These are phyloP conservation scores for Colletotrichum lupini DNA, from an alignment of 2,329 filamentous ascomycete genomes.

Conservation along the genomic window DNA sequence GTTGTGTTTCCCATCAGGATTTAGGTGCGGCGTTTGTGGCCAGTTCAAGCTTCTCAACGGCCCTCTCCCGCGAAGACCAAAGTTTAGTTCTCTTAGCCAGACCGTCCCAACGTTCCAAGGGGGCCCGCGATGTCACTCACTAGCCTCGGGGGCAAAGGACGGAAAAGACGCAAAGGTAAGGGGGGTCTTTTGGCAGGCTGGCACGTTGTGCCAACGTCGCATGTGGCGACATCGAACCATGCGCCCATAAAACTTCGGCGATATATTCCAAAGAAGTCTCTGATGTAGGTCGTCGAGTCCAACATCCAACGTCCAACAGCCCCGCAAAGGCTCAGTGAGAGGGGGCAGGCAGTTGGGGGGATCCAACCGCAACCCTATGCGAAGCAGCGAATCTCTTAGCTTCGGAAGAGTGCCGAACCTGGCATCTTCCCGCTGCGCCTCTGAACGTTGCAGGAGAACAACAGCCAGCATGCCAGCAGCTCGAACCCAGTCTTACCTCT, in stretches of 20 bases:
- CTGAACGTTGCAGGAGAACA: conserved; percentile 18
- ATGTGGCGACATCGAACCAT: conserved; percentile 30
- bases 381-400: conserved; percentile 7
- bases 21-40: background rate
- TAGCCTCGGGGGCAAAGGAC: background rate
- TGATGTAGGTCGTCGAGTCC: background rate
- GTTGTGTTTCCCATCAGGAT: conserved; percentile 2
- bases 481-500: background rate
- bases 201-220: background rate
- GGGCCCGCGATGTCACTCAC: conserved; percentile 15
- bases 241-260: conserved; percentile 9
- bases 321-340: background rate
- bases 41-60: background rate
- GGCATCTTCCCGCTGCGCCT: conserved; percentile 14
- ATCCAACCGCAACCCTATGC: background rate
- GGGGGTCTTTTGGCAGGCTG: background rate
- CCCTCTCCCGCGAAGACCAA: background rate
- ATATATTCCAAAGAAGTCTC: background rate
- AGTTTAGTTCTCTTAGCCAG: background rate
- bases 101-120: background rate
- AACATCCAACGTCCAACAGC: background rate
- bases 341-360: background rate
- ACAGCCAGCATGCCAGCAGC: background rate
- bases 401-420: conserved; percentile 25
- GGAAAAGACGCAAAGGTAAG: conserved; percentile 3